Evolutionary conservation across 257 asterid species (phyloP), one percentile per base, ranked within the genome.

Genomic region (Ilex asprella): DNA sequence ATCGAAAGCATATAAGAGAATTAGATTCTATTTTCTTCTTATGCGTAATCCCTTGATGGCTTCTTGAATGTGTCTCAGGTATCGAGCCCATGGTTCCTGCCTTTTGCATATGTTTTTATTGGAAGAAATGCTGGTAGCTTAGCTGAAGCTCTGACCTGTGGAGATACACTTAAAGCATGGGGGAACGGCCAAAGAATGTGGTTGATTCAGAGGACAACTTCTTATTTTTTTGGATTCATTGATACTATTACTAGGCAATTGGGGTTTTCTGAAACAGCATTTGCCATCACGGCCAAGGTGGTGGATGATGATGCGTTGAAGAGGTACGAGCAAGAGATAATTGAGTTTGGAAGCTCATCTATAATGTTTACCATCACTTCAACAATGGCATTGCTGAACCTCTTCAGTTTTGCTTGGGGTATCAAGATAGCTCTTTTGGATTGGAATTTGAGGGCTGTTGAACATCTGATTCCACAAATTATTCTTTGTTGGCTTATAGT

Each of bases 281-380:
- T 88, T 56, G 64, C 66, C 11, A 47, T 88, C 55, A 84, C 96
- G 0, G 73, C 79, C n/a, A 88, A 88, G 67, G 86, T 73, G 0
- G 78, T 70, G 61, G 90, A 88, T 2, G 83, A 75, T 0, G 76
- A 77, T 31, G 79, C 74, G 1, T 63, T 50, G 56, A 70, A 69
- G 78, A 82, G 95, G 70, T 84, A 84, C 46, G 62, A 67, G 63
- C 66, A 77, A 10, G 95, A 77, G 54, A 43, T 80, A 10, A 62
- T 86, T 51, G 90, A 88, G 53, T 88, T 88, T 30, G 92, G 96
- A 11, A 80, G 78, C 71, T 72, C 80, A 12, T 81, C 86, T 6
- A 49, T 68, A 15, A 71, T 76, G 86, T 82, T 69, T 52, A 61
- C 75, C 0, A 80, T 84, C 50, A 63, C 75, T 13, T 64, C 92